Evolutionary conservation across 345 rosid species (phyloP), one percentile per base, ranked within the genome.

Genomic region (Rubroshorea leprosula): DNA sequence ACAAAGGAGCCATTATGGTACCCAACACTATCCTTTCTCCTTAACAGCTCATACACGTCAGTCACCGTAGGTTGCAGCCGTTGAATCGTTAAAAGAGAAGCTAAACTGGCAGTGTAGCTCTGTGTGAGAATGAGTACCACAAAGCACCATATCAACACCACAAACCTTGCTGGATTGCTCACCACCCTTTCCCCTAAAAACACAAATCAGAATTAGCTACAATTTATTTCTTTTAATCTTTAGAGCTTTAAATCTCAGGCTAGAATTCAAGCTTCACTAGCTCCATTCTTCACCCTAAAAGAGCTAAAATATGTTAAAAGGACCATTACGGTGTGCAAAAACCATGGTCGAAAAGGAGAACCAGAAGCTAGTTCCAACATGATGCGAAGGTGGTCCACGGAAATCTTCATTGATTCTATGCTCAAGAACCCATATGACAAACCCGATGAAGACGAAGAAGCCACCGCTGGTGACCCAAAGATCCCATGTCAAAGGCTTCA

Each of bases 271-370:
- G n/a, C n/a, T n/a, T n/a, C n/a, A n/a, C n/a, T n/a, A n/a, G n/a
- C n/a, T n/a, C n/a, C n/a, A n/a, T n/a, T n/a, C n/a, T n/a, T n/a
- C n/a, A n/a, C n/a, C n/a, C n/a, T n/a, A n/a, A n/a, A n/a, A n/a
- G n/a, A n/a, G n/a, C n/a, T n/a, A n/a, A n/a, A n/a, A n/a, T n/a
- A n/a, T n/a, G n/a, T n/a, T n/a, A n/a, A n/a, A n/a, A n/a, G n/a
- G 35, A 3, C 31, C 16, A 29, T 16, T 60, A 60, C 64, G 27
- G 31, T 49, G 64, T 0, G 90, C 81, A 49, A 79, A 82, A 18
- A 78, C 78, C 75, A 86, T 67, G 45, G 78, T 85, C 0, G 94
- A 80, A 79, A 89, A 87, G 48, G 97, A 80, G 56, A 86, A 89
- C 88, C 89, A 86, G 51, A 86, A 11, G 58, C 77, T 68, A 0